A percentile compares a stretch with the other conserved stretches of the same genome.
These are phyloP conservation scores for Picea sitchensis DNA, from an alignment of 75 land plant species.

Conservation along the genomic window DNA sequence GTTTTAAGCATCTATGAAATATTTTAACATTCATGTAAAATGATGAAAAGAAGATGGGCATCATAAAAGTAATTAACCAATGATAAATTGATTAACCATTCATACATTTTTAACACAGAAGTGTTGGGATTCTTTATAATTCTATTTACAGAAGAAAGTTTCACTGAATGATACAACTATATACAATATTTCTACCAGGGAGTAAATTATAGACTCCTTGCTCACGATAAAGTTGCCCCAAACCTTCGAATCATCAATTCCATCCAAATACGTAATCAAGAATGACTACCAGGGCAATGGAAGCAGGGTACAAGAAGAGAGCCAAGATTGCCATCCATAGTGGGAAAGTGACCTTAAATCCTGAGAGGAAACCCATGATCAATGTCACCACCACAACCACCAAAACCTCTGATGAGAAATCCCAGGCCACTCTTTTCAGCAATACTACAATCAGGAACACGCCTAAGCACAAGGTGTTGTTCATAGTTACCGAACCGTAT, in stretches of 20 bases:
- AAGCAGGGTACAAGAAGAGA: conserved; percentile 17
- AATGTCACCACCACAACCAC: conserved; percentile 17
- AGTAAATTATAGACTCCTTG: too few species aligned
- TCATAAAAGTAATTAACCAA: too few species aligned
- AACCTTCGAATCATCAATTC: conserved; percentile 15
- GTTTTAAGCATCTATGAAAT: too few species aligned
- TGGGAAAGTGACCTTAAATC: conserved; percentile 7
- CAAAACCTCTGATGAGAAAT: conserved; percentile 26
- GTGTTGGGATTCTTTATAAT: too few species aligned
- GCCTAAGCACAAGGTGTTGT: conserved; percentile 26
- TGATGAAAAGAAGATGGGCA: too few species aligned
- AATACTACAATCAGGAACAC: conserved; percentile 12
- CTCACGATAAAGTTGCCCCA: too few species aligned
- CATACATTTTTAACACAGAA: too few species aligned
- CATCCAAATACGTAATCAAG: conserved; percentile 47
- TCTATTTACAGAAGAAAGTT: too few species aligned
- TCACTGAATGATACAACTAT: too few species aligned
- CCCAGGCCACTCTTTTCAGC: conserved; percentile 12
- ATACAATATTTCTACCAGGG: too few species aligned
- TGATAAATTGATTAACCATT: too few species aligned
- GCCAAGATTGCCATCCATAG: conserved; percentile 14
- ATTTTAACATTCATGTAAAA: too few species aligned
- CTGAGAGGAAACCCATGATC: conserved; percentile 14
- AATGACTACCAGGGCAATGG: conserved; percentile 30
- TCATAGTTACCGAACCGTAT: conserved; percentile 22